These are phyloP conservation scores for Hypomontagnella monticulosa DNA, from an alignment of 495 filamentous ascomycete genomes.

Conservation along the genomic window DNA sequence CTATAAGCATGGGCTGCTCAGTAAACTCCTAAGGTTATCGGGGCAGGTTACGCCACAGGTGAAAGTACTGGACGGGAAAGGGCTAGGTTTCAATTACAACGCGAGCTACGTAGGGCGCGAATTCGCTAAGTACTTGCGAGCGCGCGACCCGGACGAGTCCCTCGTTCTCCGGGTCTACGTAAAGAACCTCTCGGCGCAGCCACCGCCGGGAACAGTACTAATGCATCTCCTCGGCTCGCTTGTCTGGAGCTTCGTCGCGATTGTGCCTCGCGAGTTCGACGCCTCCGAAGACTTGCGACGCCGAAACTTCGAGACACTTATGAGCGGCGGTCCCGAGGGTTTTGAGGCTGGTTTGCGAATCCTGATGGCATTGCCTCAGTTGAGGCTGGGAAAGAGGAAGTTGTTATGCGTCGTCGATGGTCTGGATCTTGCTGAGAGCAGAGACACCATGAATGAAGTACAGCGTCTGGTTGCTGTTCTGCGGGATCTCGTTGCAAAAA, in stretches of 20 bases:
- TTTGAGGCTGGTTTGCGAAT: conserved; percentile 25
- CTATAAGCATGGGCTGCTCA: conserved; percentile 16
- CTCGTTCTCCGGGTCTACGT: conserved; percentile 27
- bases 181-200: conserved; percentile 13
- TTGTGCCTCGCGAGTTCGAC: conserved; percentile 17
- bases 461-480: conserved; percentile 5
- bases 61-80: conserved; percentile 9
- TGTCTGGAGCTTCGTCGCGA: conserved; percentile 20
- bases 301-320: conserved; percentile 16
- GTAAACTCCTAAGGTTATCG: conserved; percentile 7
- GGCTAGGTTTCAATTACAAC: background rate
- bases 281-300: conserved; percentile 1
- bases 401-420: conserved; percentile 32
- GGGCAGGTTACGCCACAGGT: conserved; percentile 4
- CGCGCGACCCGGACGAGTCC: conserved; percentile 2
- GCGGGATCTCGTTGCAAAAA: conserved; percentile 1
- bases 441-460: background rate
- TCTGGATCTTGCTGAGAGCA: conserved; percentile 19
- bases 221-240: conserved; percentile 34
- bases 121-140: conserved; percentile 30
- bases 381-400: background rate
- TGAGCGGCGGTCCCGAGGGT: conserved; percentile 13
- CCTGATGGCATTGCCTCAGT: conserved; percentile 20
- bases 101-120: conserved; percentile 21
- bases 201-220: conserved; percentile 11